Base-by-base conservation (phyloP, 257 asterid species). In the Anisodus tanguticus region DNA sequence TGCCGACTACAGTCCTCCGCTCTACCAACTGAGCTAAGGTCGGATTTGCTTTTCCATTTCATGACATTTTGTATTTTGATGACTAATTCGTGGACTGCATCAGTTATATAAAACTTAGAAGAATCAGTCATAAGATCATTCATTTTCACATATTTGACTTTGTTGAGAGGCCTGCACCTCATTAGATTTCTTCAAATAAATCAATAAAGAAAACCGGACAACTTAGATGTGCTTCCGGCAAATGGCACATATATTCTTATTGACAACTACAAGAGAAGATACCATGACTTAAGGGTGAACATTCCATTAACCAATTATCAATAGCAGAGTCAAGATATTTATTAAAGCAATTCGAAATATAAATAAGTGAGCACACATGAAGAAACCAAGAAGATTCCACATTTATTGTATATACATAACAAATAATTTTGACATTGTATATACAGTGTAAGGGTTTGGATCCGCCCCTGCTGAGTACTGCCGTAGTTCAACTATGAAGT, bases 11-110 rank as follows among this genome's bases (percentile, higher is more conserved):
- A 92, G 95, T 89, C 93, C 93, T 90, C 92, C 93, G 95, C 93
- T 90, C 92, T 90, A 88, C 92, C 92, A 89, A 90, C 95, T 88
- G 95, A 89, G 92, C 92, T 92, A 91, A 92, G 92, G 92, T 92
- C 95, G 93, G 93, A 17, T 10, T 9, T 55, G 0, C 0, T 15
- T 15, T 1, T 16, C 8, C 22, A 0, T 45, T 4, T 19, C 10
- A 19, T 19, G 11, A 1, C 15, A 9, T 60, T 17, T 59, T 59
- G 9, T 59, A 49, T 41, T 41, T 41, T 41, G 45, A 41, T 41
- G 45, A 41, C 45, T 41, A 41, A 41, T 41, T 41, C 45, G 45
- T 41, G 45, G 45, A 41, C 45, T 41, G 45, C 6, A 6, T 15
- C 62, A 5, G 8, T 8, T 2, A 6, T 2, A 58, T 58, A 58